These are phyloP conservation scores for Amyloporia xantha DNA, from an alignment of 768 basidiomycete species.

Conservation along the genomic window DNA sequence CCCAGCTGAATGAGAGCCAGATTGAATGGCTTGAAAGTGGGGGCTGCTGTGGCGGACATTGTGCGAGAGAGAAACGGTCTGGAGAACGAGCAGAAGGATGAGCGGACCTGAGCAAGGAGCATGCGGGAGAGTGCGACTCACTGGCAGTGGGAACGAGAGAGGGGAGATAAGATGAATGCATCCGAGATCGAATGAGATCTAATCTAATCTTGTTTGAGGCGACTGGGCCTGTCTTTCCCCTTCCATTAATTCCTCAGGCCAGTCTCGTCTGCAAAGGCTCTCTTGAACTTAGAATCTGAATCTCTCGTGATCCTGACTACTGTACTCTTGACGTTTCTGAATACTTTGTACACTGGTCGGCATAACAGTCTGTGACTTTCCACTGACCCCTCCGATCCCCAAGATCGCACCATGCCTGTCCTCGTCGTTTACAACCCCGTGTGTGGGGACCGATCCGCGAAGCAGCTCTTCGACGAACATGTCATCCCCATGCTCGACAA, in stretches of 20 bases:
- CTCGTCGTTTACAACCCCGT: slow-evolving; percentile 73
- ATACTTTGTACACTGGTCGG: no score
- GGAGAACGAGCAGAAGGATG: no score
- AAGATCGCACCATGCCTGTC: slow-evolving; percentile 34
- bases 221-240: neutral
- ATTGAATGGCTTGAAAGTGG: slow-evolving; percentile 63
- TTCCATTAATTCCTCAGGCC: neutral
- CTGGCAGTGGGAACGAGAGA: neutral
- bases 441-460: slow-evolving; percentile 54
- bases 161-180: neutral
- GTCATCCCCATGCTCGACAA: slow-evolving; percentile 58
- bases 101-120: no score
- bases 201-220: neutral
- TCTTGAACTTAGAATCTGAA: no score
- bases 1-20: slow-evolving; percentile 91
- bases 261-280: no score
- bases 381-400: neutral
- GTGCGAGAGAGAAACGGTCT: slow-evolving; percentile 4
- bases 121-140: no score
- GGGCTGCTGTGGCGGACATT: slow-evolving; percentile 20
- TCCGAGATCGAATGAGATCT: neutral
- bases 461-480: slow-evolving; percentile 46
- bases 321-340: no score
- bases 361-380: no score
- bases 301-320: no score